Percentiles rank a stretch among this genome's conserved stretches.
Evolutionary conservation across 768 basidiomycete genomes (phyloP).

Genomic region (Agrocybe chaxingu): DNA sequence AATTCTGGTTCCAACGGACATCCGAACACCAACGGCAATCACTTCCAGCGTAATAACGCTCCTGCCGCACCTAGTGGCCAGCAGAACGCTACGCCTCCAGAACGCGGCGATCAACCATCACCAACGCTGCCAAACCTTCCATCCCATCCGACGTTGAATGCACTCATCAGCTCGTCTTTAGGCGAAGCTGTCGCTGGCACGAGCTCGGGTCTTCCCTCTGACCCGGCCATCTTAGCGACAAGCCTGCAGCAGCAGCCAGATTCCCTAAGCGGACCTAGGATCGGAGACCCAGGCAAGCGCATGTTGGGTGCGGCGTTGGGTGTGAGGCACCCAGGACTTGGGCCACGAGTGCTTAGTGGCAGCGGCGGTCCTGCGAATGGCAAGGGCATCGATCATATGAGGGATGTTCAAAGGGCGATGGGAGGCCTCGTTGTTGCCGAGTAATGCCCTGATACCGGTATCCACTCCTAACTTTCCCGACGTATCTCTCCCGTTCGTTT

Average conservation of each 20-base stretch:
- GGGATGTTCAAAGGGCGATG: conserved; percentile 74
- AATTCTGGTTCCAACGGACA: conserved; percentile 34
- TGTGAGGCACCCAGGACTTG: conserved; percentile 73
- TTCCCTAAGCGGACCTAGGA: conserved; percentile 58
- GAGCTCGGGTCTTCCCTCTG: conserved; percentile 37
- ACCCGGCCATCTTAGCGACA: conserved; percentile 68
- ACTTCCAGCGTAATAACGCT: conserved; percentile 25
- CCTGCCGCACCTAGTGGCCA: conserved; percentile 28
- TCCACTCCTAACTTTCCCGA: conserved; percentile 2
- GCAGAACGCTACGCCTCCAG: conserved; percentile 53
- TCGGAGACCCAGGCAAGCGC: conserved; percentile 85
- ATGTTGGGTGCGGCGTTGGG: conserved; percentile 88
- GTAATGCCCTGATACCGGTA: conserved; percentile 31
- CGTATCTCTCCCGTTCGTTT: conserved; percentile 13
- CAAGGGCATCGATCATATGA: conserved; percentile 53
- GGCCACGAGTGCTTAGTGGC: conserved; percentile 53
- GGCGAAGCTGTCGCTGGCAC: conserved; percentile 47
- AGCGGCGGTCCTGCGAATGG: conserved; percentile 35
- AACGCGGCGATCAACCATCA: conserved; percentile 59
- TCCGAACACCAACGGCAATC: conserved; percentile 34
- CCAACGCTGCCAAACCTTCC: conserved; percentile 81
- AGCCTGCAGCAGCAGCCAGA: conserved; percentile 43
- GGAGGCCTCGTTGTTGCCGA: conserved; percentile 72
- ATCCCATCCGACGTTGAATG: conserved; percentile 80
- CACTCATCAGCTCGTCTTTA: conserved; percentile 76